phyloP scores from a whole-genome alignment of 2,329 filamentous ascomycete species.

The Dothiorella sarmentorum region DNA sequence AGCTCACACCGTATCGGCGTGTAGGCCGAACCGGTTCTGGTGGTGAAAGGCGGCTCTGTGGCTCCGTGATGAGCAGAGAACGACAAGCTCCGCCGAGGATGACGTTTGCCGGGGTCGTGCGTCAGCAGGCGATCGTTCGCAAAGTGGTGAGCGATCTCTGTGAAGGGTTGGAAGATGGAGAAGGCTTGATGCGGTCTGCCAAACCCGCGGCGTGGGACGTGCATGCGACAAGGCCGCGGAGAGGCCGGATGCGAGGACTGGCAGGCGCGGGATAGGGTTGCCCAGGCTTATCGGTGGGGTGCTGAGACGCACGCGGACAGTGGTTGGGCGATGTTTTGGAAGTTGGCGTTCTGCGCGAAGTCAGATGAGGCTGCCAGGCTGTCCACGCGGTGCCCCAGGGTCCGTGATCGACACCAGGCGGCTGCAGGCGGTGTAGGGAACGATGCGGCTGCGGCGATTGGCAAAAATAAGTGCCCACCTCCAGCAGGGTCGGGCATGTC shows the following conservation, averaged over 20 bases:
- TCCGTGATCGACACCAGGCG: conserved; percentile 2
- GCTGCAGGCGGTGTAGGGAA: conserved; percentile 3
- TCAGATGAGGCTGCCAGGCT: neutral
- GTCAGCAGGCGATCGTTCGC: too few relatives aligned
- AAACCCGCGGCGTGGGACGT: neutral
- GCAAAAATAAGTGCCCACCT: neutral
- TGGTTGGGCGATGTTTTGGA: neutral
- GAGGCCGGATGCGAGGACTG: neutral
- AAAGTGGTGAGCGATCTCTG: neutral
- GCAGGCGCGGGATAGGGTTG: neutral
- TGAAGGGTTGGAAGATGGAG: neutral
- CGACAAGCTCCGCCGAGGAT: neutral
- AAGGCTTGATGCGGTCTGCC: neutral
- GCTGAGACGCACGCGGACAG: neutral
- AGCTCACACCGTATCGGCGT: neutral
- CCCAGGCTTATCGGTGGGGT: conserved; percentile 2
- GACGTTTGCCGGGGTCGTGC: neutral
- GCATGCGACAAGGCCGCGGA: neutral
- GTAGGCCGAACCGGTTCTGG: neutral
- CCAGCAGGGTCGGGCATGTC: too few relatives aligned
- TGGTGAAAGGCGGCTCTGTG: neutral
- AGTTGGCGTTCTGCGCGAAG: neutral
- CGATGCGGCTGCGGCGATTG: conserved; percentile 9
- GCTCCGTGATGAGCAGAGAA: neutral
- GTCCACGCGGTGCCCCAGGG: conserved; percentile 7